Evolutionary conservation across 1,284 basidiomycete genomes (phyloP).

Genomic region (Trametes versicolor): DNA sequence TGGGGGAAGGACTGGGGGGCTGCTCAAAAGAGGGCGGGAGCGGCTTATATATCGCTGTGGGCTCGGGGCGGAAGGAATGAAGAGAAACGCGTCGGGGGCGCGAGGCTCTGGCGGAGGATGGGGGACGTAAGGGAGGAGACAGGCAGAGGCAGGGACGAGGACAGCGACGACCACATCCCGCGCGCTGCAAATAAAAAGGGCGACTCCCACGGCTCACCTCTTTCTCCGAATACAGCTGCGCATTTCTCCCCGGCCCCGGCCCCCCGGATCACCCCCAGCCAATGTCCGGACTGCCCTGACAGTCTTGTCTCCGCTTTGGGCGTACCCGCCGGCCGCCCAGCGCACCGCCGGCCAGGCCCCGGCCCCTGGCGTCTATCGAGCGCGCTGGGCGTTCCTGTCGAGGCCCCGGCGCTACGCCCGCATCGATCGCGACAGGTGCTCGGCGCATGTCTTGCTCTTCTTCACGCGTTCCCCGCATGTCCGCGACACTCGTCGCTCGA

Average conservation of each 20-base stretch:
- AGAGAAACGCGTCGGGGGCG: constrained; percentile 28
- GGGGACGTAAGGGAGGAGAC: constrained; percentile 30
- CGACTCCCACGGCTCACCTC: constrained; percentile 22
- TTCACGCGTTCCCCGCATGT: constrained; percentile 25
- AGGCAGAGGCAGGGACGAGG: constrained; percentile 6
- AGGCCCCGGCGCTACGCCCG: background rate
- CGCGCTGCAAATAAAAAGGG: constrained; percentile 20
- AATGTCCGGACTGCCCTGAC: constrained; percentile 22
- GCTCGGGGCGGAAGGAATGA: constrained; percentile 22
- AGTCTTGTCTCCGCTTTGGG: constrained; percentile 6
- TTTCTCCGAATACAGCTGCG: constrained; percentile 18
- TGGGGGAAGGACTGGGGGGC: constrained; percentile 30
- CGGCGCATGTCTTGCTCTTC: constrained; percentile 1
- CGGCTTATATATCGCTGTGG: constrained; percentile 32
- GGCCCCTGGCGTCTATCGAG: constrained; percentile 2
- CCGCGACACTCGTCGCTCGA: constrained; percentile 13
- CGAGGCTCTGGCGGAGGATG: constrained; percentile 30
- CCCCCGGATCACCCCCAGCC: constrained; percentile 12
- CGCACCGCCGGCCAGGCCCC: background rate
- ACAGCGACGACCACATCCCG: background rate
- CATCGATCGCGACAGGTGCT: background rate
- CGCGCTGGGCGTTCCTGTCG: background rate
- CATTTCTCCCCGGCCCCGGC: constrained; percentile 10
- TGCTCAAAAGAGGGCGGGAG: constrained; percentile 32
- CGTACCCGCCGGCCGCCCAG: constrained; percentile 22